Base-by-base conservation (phyloP, 257 asterid species). In the Solanum tacnaense region DNA sequence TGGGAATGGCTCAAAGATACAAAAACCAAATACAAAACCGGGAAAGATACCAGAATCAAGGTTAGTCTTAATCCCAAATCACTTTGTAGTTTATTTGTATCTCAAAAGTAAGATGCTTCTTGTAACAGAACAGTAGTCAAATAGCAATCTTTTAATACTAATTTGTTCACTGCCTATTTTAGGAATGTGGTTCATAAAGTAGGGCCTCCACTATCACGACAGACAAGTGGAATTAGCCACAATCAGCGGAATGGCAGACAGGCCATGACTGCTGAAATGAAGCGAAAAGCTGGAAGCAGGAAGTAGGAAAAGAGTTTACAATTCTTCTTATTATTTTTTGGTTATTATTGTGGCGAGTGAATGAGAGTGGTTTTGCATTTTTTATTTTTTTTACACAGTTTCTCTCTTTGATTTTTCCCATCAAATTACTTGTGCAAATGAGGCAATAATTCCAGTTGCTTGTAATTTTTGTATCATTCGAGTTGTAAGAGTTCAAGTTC, bases 391-490 rank as follows among this genome's bases (percentile, higher is more conserved):
- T 41, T 79, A 81, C 34, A 72, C 58, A 39, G n/a, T 18, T n/a
- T 74, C 85, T 52, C 68, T 35, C 18, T 84, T 58, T 83, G 78
- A 79, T 46, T 39, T 73, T 32, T 38, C 15, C 60, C 78, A 49
- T 35, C 12, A 31, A 44, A 65, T 76, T 72, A 34, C 87, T 88
- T 87, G 87, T 87, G 78, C 32, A 74, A 89, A 78, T 86, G 91
- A 82, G 91, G 94, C 96, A 95, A 94, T 91, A 72, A 79, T 90
- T 90, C 93, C 91, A 90, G 90, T 94, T 94, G 96, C 96, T 89
- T 90, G 91, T 90, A 88, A 82, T 83, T 86, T 89, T 89, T 90
- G 82, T 49, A 18, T 81, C 11, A 13, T 49, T 81, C 70, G 70
- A 49, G 38, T 46, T 46, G 68, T 81, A 46, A 81, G 41, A 49